Conservation (phyloP, 352 stramenopile genomes). For the Globisporangium canariense region DNA sequence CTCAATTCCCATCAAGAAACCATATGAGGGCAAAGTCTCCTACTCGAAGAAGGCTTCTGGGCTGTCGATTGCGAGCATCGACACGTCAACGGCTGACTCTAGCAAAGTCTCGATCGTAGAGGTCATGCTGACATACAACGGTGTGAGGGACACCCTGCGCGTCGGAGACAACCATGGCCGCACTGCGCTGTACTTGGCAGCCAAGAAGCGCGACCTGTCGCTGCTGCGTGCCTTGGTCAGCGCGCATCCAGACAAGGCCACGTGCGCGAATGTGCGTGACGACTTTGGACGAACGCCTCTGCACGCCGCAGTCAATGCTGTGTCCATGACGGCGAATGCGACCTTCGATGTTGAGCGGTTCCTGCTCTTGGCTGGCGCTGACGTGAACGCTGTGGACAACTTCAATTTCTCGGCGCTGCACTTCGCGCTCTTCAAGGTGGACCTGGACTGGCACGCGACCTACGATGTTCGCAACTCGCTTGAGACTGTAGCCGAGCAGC, state of each 20-base stretch:
- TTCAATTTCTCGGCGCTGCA: constrained; percentile 56
- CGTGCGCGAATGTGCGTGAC: constrained; percentile 47
- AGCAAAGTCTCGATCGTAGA: constrained; percentile 25
- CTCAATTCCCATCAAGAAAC: constrained; percentile 42
- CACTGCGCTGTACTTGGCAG: constrained; percentile 55
- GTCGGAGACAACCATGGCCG: constrained; percentile 35
- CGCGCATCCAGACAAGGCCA: constrained; percentile 27
- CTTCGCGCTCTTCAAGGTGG: constrained; percentile 65
- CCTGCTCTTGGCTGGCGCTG: constrained; percentile 45
- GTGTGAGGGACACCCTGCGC: constrained; percentile 38
- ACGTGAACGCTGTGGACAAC: constrained; percentile 47
- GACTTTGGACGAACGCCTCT: constrained; percentile 47
- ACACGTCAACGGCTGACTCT: too few species aligned
- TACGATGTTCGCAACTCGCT: constrained; percentile 49
- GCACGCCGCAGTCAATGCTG: constrained; percentile 64
- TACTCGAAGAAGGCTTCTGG: constrained; percentile 27
- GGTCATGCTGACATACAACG: constrained; percentile 41
- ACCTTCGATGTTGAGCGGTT: constrained; percentile 69
- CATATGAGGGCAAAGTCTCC: constrained; percentile 48
- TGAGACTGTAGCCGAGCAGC: constrained; percentile 22
- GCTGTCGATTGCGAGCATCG: constrained; percentile 3
- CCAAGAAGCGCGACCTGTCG: constrained; percentile 52
- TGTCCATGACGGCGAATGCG: constrained; percentile 57
- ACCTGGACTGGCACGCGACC: constrained; percentile 53
- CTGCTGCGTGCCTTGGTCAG: constrained; percentile 45